Evolutionary conservation across 1,139 yeast species (phyloP), one percentile per base, ranked within the genome.

Genomic region (Geotrichum restrictum): DNA sequence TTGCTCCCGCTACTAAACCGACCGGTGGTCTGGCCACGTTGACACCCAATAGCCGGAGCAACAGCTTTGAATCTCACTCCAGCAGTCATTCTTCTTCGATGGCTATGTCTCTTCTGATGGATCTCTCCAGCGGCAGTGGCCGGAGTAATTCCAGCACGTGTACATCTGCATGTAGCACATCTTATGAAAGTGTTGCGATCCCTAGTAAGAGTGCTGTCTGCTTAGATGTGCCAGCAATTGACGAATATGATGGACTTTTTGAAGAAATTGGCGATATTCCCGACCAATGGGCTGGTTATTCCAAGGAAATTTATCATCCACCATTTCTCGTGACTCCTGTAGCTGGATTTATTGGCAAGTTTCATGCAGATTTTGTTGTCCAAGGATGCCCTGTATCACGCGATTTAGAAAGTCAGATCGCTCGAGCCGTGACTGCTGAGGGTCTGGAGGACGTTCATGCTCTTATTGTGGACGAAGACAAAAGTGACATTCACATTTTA

Each of bases 141-240:
- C 32, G 36, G 13, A 43, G 47, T 19, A 10, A n/a, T 8, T 18
- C 29, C 27, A 42, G 37, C 38, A 10, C n/a, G 36, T 11, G 14
- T 22, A 6, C 27, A 3, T 16, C 36, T 13, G 10, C 38, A 13
- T 33, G 31, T 22, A 18, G 49, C 43, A 36, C 36, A 21, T 45
- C 49, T 2, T 50, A 45, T 22, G 53, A 50, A 16, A 39, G 36
- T 16, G 49, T 45, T 18, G 24, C 22, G 8, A 45, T 50, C 13
- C 49, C 49, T 13, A 40, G 37, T 33, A 50, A 50, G 42, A 27
- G 36, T 33, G 53, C 53, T 3, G 33, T 32, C 8, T 45, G 49
- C 24, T 19, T 50, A 3, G 49, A 50, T 18, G 49, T 50, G 6
- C 34, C 53, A 7, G 49, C 55, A 24, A 24, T 42, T n/a, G 41